Evolutionary conservation across 148 eudicot genomes (phyloP), one percentile per base, ranked within the genome.

Genomic region (Tetragonia tetragonoides): DNA sequence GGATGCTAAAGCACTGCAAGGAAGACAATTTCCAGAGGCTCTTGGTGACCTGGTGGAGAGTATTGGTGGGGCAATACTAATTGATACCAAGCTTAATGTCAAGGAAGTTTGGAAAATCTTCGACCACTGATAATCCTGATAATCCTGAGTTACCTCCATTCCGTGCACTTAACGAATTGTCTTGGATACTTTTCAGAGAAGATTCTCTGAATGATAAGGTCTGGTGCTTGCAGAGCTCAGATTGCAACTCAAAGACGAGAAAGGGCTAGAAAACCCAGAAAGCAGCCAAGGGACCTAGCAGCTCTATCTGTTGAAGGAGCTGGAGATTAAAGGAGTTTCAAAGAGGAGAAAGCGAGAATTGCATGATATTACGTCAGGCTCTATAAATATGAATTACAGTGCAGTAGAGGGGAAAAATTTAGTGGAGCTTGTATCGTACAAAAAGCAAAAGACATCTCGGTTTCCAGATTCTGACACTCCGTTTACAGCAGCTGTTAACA

Each of bases 11-110:
- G 74, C 86, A 63, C 62, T 85, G 67, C 90, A 82, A 59, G 82
- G 83, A 47, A 84, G 73, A 72, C 90, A 93, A 74, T 88, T 82
- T 75, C 97, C 97, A 4, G 93, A 95, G 95, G 97, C 82, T 70
- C 97, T 95, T 81, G 97, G 97, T 61, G 99, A 95, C 83, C 66
- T 95, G 81, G 87, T 95, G 70, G 99, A 95, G 79, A 93, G 99
- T 79, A 91, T 95, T 75, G 94, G 89, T 8, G 99, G 97, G 81
- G 99, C 97, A 21, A 76, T 95, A 79, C 85, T 95, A 24, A 83
- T 95, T 66, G 99, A 95, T 72, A 77, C 94, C 68, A 91, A 89
- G 73, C 93, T 95, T 40, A 78, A 91, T 81, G 83, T 95, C 37
- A 88, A 91, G 59, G 87, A 91, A 86, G 95, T 95, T 16, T 93